These are phyloP conservation scores for Magnusiomyces magnusii DNA, from an alignment of 1,139 yeast species.

Conservation along the genomic window DNA sequence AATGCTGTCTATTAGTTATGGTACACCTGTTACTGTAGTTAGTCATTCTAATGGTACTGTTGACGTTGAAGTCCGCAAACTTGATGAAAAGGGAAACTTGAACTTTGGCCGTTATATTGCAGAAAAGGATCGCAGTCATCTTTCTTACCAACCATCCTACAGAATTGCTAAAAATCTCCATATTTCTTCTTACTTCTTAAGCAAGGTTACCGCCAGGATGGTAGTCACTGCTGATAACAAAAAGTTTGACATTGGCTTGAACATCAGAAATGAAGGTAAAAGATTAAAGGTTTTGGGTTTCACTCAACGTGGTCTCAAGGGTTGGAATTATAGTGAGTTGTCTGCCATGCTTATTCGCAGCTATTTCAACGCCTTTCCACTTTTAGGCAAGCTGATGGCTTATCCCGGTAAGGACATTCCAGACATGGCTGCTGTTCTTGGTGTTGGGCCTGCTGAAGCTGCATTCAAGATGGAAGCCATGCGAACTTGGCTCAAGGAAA, in stretches of 20 bases:
- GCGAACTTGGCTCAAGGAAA: conserved; percentile 41
- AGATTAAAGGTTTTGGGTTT: conserved; percentile 84
- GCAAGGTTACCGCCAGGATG: conserved; percentile 69
- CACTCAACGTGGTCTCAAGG: conserved; percentile 56
- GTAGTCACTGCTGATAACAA: conserved; percentile 50
- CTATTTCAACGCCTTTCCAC: conserved; percentile 56
- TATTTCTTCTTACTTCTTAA: conserved; percentile 57
- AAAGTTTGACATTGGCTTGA: conserved; percentile 72
- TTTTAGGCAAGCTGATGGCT: conserved; percentile 42
- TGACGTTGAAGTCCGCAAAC: conserved; percentile 29
- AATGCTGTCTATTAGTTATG: conserved; percentile 83
- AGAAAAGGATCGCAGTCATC: conserved; percentile 46
- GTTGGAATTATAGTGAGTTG: conserved; percentile 79
- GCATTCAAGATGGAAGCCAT: conserved; percentile 32
- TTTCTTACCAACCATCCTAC: conserved; percentile 59
- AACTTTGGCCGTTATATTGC: conserved; percentile 32
- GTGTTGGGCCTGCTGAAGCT: conserved; percentile 38
- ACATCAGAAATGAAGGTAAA: conserved; percentile 72
- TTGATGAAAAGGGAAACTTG: conserved; percentile 26
- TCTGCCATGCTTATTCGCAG: conserved; percentile 61
- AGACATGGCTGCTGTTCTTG: conserved; percentile 35
- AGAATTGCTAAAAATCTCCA: conserved; percentile 55
- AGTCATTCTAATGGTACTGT: conserved; percentile 40
- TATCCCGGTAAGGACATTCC: conserved; percentile 36
- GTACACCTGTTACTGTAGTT: conserved; percentile 68